Base-by-base conservation (phyloP, 345 rosid genomes). In the Populus euphratica region DNA sequence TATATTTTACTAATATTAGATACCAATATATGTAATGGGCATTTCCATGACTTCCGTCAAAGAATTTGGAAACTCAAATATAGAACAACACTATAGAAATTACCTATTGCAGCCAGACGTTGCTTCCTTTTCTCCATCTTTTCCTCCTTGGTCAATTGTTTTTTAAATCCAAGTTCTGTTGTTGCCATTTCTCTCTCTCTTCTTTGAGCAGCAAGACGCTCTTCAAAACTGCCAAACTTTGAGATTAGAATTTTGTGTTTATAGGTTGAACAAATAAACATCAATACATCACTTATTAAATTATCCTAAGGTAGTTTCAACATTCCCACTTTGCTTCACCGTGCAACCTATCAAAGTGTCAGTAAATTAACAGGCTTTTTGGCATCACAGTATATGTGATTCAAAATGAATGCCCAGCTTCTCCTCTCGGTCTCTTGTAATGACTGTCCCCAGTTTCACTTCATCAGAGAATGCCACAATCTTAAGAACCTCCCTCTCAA, bases 91-190 rank as follows among this genome's bases (percentile, higher is more conserved):
- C 66, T 21, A 62, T 18, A 43, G 73, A 36, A 80, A 77, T 85
- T 91, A 91, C 96, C 96, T 2, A 96, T 96, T 72, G 99, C 99
- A 84, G 99, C 98, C 69, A 96, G 86, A 8, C 99, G 90, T 88
- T 96, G 93, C 88, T 96, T 96, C 93, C 87, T 96, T 82, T 96
- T 93, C 87, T 91, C 93, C 25, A 89, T 86, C 82, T 85, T 93
- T 88, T 96, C 99, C 86, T 93, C 96, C 81, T 88, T 93, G 82
- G 82, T 89, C 86, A 96, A 70, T 52, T 89, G 97, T 82, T 92
- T 91, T 82, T 96, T 96, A 80, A 93, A 93, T 59, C 99, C 99
- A 75, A 96, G 97, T 82, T 92, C 88, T 74, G 83, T 66, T 27
- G 91, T 83, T 36, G 89, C 93, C 87, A 86, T 41, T 81, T 96